A percentile compares a stretch with the other conserved stretches of the same genome.
These are phyloP conservation scores for Pulicaria dysenterica DNA, from an alignment of 129 eudicot species.

Conservation along the genomic window DNA sequence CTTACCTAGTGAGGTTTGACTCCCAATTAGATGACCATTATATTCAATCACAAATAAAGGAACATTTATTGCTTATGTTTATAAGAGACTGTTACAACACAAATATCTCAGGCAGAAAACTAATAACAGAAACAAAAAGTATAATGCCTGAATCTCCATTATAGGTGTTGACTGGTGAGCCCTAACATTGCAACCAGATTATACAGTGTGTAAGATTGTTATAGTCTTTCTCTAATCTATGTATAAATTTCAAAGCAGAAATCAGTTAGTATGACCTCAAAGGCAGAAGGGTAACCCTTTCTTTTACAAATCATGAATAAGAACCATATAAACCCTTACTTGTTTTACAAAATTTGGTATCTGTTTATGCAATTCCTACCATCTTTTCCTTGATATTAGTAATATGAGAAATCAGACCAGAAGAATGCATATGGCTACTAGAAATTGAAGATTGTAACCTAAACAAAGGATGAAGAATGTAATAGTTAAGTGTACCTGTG, in stretches of 20 bases:
- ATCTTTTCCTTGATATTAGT: not conserved
- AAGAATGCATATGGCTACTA: not conserved
- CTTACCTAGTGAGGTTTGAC: no score
- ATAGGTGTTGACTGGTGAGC: not conserved
- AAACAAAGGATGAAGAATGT: not conserved
- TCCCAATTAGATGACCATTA: not conserved
- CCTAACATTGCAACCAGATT: not conserved
- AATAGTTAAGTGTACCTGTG: constrained; percentile 27
- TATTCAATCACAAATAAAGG: not conserved
- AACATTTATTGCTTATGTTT: not conserved
- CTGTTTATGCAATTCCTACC: constrained; percentile 2
- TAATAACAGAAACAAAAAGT: not conserved
- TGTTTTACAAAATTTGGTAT: not conserved
- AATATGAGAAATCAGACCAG: not conserved
- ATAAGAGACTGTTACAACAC: not conserved
- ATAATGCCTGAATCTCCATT: not conserved
- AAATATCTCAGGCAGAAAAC: not conserved
- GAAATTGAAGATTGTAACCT: not conserved
- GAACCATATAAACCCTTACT: not conserved
- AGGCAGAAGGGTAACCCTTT: not conserved
- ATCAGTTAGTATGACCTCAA: constrained; percentile 6
- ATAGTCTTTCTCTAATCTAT: not conserved
- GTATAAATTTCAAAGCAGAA: not conserved
- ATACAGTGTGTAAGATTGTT: not conserved
- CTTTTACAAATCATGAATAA: not conserved